Evolutionary conservation across 768 basidiomycete genomes (phyloP), one percentile per base, ranked within the genome.

Genomic region (Hericium rajendrae): DNA sequence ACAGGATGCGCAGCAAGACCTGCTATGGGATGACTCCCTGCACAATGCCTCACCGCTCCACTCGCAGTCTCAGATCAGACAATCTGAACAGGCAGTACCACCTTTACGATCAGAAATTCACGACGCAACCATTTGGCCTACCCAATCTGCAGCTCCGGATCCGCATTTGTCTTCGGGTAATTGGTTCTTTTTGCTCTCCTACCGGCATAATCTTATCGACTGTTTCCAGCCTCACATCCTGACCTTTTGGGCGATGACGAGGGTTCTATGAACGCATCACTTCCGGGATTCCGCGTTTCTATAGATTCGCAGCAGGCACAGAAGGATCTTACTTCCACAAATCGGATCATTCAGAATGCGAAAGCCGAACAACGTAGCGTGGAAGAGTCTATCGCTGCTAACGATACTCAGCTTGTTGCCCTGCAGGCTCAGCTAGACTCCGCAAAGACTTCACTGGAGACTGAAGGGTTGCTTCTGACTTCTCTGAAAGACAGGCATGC

Each of bases 281-380:
- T 81, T 52, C 75, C 79, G 40, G 66, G 85, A 6, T 82, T 86
- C 4, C 86, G 93, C 63, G 80, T 81, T 58, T 91, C 88, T 28
- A 88, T 84, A 3, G 89, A 94, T 66, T 87, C 97, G 55, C 92
- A 91, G 6, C 94, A 97, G 66, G 71, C 83, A 20, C 86, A 86
- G 70, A 94, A 92, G 64, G 89, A 94, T 63, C 74, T 97, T 48
- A 78, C 80, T 62, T 91, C 88, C 12, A 95, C 93, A 3, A 85
- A 79, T 54, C 81, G 76, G 37, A 84, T 89, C 24, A 70, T 94
- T 11, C 78, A 85, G 39, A 76, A 78, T 2, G 73, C 86, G 28
- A 82, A 84, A 66, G 70, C 73, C 32, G 89, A 92, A 57, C 84
- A 91, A 41, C 74, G 71, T 40, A 71, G 78, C 8, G 69, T 90